Base-by-base conservation (phyloP, 768 basidiomycete genomes). In the Neoboletus brunneissimus region DNA sequence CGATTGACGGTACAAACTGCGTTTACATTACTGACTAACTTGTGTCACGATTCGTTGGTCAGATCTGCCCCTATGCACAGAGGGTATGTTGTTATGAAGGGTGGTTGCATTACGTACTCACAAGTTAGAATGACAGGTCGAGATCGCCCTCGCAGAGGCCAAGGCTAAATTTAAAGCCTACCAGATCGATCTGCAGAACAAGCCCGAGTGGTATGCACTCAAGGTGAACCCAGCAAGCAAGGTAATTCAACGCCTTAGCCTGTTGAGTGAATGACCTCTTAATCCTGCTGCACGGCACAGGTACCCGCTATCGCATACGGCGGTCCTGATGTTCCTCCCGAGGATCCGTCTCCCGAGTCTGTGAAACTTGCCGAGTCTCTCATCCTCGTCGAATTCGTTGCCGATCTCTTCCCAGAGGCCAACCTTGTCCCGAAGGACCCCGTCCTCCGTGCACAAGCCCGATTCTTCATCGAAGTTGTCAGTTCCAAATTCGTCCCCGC, bases 181-280 rank as follows among this genome's bases (percentile, higher is more conserved):
- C 57, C 79, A 86, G 59, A 80, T 89, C 46, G 83, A 87, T 60
- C 69, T 89, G 13, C 48, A 55, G 60, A 83, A 85, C 73, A 89
- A 88, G 72, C 86, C 86, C 1, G 82, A 79, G 48, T 87, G 86
- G 86, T 87, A 85, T 64, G 80, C 80, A 0, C 77, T 79, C 0
- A 78, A 82, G 56, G 79, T 89, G 38, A 89, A 88, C 70, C 82
- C 82, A 1, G 84, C 79, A 0, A 80, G 81, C 72, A 88, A 87
- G 79, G 86, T 84, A 62, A 16, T 18, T 18, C 3, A 8, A 34
- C n/a, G 5, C 22, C 6, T 12, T 12, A 18, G n/a, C 5, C 13
- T 6, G 25, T 32, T 10, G n/a, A 53, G 25, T n/a, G n/a, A n/a
- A 22, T 13, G n/a, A 16, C 18, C n/a, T 42, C 6, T 23, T 44